Evolutionary conservation across 768 basidiomycete species (phyloP), one percentile per base, ranked within the genome.

Genomic region (Gyrodon lividus): DNA sequence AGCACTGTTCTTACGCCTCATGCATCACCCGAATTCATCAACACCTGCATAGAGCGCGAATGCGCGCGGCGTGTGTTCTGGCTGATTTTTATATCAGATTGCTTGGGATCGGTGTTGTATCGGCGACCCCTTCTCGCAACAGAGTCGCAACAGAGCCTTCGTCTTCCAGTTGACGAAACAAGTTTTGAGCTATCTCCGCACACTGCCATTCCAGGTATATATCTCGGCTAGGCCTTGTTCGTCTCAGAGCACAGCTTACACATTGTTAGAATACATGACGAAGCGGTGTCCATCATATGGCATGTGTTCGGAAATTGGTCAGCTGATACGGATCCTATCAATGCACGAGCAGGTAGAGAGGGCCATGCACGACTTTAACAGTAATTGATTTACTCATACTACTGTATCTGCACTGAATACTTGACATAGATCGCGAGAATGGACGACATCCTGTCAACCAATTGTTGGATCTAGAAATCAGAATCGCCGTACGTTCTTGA

Each of bases 41-140:
- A 83, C 55, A 73, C 74, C 48, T 78, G 78, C 42, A 81, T 87
- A 57, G 84, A 89, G 60, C 84, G 82, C 53, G 89, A 92, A 72
- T 86, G 86, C 54, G 74, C 83, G n/a, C 84, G 89, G 41, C 82
- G 89, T 50, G 82, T 87, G 51, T 90, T 91, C 68, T 92, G 89
- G 89, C 74, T 88, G 48, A 80, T 88, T 51, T 81, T 83, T 62
- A 70, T 82, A 53, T 74, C 86, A 61, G 82, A 86, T 61, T 67
- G 72, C 58, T 70, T 78, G 22, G 68, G 69, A 38, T 70, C 73
- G 59, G 69, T 74, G 46, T 43, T 70, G 20, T 71, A 68, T 59
- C 62, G 67, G 49, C 73, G 71, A 24, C 49, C 65, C 41, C 69
- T 66, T 20, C 66, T 70, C 23, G 67, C 70, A 56, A 62, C 68